These are phyloP conservation scores for Arthrobotrys entomopaga DNA, from an alignment of 2,329 filamentous ascomycete species.

Conservation along the genomic window DNA sequence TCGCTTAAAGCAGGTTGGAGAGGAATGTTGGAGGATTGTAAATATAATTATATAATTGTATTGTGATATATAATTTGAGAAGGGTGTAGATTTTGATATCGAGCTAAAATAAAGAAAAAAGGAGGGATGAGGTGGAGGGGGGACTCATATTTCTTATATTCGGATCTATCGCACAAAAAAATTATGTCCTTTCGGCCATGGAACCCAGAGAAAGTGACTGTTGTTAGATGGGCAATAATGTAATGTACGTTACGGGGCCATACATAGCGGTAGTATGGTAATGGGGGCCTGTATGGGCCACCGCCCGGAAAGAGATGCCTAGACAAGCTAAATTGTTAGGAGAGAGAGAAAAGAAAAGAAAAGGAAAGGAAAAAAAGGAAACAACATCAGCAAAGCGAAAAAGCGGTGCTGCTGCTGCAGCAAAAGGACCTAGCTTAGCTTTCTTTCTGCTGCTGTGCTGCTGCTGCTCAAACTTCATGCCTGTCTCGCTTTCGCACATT, in stretches of 20 bases:
- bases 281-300: constrained; percentile 19
- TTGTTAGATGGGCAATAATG: constrained; percentile 39
- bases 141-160: constrained; percentile 53
- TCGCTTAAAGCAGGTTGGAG: constrained; percentile 18
- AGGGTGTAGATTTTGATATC: constrained; percentile 23
- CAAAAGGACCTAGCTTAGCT: constrained; percentile 58
- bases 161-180: constrained; percentile 38
- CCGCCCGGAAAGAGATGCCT: constrained; percentile 54
- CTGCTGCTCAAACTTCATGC: constrained; percentile 53
- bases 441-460: too few relatives aligned
- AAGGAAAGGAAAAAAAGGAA: constrained; percentile 53
- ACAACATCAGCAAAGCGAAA: constrained; percentile 36
- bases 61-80: constrained; percentile 8
- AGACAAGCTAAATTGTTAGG: constrained; percentile 40
- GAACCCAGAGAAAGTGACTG: constrained; percentile 43
- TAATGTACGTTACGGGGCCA: too few relatives aligned
- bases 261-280: too few relatives aligned
- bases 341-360: constrained; percentile 23
- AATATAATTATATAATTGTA: constrained; percentile 1
- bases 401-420: constrained; percentile 44
- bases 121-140: constrained; percentile 51
- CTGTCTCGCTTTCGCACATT: constrained; percentile 52
- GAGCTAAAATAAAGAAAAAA: constrained; percentile 26
- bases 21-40: constrained; percentile 38
- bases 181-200: constrained; percentile 31